These are phyloP conservation scores for Neurospora tetraspora DNA, from an alignment of 495 filamentous ascomycete species.

Conservation along the genomic window DNA sequence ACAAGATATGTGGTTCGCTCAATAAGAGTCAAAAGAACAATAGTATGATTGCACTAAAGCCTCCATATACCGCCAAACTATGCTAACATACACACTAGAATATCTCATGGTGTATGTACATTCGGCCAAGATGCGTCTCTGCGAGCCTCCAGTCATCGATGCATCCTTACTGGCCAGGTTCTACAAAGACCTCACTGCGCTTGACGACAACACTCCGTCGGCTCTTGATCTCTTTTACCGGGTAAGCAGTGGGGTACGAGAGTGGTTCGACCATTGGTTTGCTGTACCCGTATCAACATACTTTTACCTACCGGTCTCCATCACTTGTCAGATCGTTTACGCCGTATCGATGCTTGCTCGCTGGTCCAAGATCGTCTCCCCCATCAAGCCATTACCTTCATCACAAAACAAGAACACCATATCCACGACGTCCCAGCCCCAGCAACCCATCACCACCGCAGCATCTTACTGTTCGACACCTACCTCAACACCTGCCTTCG, in stretches of 20 bases:
- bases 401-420: background rate
- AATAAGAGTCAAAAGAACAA: constrained; percentile 1
- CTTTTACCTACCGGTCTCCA: constrained; percentile 26
- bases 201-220: constrained; percentile 18
- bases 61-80: background rate
- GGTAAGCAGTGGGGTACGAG: constrained; percentile 21
- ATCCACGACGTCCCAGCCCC: background rate
- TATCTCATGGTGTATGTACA: constrained; percentile 8
- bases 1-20: constrained; percentile 15
- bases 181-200: constrained; percentile 22
- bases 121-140: constrained; percentile 18
- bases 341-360: constrained; percentile 26
- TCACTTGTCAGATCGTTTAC: constrained; percentile 30
- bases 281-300: constrained; percentile 27
- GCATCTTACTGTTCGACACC: background rate
- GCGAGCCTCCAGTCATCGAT: constrained; percentile 20
- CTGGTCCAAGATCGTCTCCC: background rate
- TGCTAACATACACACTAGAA: background rate
- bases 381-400: background rate
- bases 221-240: constrained; percentile 14
- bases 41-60: background rate
- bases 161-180: constrained; percentile 16
- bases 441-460: background rate
- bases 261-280: constrained; percentile 33
- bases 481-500: background rate